A percentile compares a stretch with the other conserved stretches of the same genome.
phyloP scores from a whole-genome alignment of 768 basidiomycete genomes.

The Termitomyces sp. region DNA sequence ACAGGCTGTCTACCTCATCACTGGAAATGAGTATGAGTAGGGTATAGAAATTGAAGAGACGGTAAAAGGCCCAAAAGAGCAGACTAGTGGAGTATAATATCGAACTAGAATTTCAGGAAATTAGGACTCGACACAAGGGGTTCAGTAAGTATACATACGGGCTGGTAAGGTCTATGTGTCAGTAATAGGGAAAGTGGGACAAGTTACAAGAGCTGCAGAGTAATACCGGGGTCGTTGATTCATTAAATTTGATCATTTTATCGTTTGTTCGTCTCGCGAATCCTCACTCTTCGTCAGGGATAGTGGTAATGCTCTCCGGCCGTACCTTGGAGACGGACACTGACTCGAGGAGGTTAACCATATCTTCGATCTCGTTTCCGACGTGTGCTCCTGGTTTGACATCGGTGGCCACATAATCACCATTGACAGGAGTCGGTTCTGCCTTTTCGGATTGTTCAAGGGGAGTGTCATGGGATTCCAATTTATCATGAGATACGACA shows the following conservation, averaged over 20 bases:
- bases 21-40: neutral
- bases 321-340: conserved; percentile 30
- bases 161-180: neutral
- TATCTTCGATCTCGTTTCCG: conserved; percentile 51
- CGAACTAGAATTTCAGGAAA: neutral
- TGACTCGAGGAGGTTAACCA: conserved; percentile 62
- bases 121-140: neutral
- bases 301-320: conserved; percentile 38
- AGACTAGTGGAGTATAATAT: neutral
- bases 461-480: neutral
- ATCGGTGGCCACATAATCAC: conserved; percentile 5
- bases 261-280: neutral
- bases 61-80: neutral
- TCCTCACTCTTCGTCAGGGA: conserved; percentile 48
- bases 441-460: neutral
- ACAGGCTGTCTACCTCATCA: neutral
- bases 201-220: neutral
- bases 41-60: neutral
- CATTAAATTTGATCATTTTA: neutral
- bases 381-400: conserved; percentile 9
- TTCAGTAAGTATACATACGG: neutral
- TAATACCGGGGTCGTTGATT: neutral
- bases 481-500: neutral
- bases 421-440: conserved; percentile 9
- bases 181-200: neutral